Conservation (phyloP, 176 grass and related monocot species). For the Chrysopogon serrulatus region DNA sequence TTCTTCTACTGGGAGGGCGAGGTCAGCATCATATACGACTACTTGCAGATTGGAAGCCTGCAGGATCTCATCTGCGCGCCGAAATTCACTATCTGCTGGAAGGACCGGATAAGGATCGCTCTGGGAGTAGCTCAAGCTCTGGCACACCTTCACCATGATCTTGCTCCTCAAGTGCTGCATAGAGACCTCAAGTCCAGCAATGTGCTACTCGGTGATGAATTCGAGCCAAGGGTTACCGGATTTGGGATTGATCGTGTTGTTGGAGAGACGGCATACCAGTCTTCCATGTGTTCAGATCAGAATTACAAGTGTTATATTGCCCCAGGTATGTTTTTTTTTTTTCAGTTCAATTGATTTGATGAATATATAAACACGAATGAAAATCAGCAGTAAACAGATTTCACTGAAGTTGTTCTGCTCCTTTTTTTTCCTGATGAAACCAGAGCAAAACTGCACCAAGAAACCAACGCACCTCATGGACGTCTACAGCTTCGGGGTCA, state of each 20-base stretch:
- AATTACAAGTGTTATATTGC: slow-evolving; percentile 47
- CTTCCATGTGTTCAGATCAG: slow-evolving; percentile 45
- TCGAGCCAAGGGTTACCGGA: slow-evolving; percentile 54
- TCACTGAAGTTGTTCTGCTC: neutral
- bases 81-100: slow-evolving; percentile 34
- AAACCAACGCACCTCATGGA: slow-evolving; percentile 63
- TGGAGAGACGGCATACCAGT: slow-evolving; percentile 34
- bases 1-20: slow-evolving; percentile 50
- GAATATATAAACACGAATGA: neutral
- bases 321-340: slow-evolving; percentile 41
- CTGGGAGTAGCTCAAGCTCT: slow-evolving; percentile 56
- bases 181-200: slow-evolving; percentile 72
- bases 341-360: neutral
- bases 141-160: slow-evolving; percentile 58
- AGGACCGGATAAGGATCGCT: slow-evolving; percentile 47
- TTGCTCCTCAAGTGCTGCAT: slow-evolving; percentile 44
- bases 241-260: slow-evolving; percentile 51
- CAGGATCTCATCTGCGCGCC: slow-evolving; percentile 42
- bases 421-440: slow-evolving; percentile 8
- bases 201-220: slow-evolving; percentile 47
- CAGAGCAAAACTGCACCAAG: slow-evolving; percentile 55
- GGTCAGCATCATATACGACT: slow-evolving; percentile 57
- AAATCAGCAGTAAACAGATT: neutral
- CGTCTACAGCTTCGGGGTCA: slow-evolving; percentile 76
- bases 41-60: slow-evolving; percentile 48